phyloP scores from a whole-genome alignment of 1,284 basidiomycete genomes.

The Puccinia hordei region DNA sequence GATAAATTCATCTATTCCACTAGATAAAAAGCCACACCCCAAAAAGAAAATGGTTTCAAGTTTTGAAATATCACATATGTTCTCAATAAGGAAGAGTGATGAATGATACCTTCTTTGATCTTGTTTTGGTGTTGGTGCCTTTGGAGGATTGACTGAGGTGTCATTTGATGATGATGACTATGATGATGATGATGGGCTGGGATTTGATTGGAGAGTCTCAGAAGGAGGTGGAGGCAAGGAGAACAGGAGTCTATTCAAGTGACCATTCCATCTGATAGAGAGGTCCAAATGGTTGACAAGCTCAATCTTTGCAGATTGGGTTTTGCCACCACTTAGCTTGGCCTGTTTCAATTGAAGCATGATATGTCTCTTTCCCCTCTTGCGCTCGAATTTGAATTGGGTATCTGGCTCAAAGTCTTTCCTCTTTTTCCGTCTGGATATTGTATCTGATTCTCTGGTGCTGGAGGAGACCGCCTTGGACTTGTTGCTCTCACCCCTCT shows the following conservation, averaged over 20 bases:
- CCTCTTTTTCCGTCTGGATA: constrained; percentile 14
- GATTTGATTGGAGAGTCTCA: not conserved
- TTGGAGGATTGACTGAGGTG: not conserved
- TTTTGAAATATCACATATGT: too few relatives aligned
- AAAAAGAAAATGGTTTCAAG: not conserved
- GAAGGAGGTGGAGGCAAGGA: not conserved
- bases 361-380: constrained; percentile 34
- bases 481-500: not conserved
- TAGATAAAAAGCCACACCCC: not conserved
- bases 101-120: not conserved
- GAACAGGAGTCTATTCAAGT: constrained; percentile 4
- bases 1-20: constrained; percentile 39
- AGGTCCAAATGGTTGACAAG: constrained; percentile 27
- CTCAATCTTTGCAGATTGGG: constrained; percentile 22
- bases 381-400: constrained; percentile 24
- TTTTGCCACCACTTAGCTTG: constrained; percentile 10
- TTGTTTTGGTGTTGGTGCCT: not conserved
- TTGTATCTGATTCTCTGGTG: not conserved
- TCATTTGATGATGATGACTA: not conserved
- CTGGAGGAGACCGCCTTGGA: not conserved
- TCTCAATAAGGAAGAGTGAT: not conserved
- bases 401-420: constrained; percentile 25
- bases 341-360: constrained; percentile 31
- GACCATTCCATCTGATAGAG: constrained; percentile 18
- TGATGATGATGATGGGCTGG: not conserved